Conservation (phyloP, 495 filamentous ascomycete genomes). For the Melanomma pulvis-pyrius region DNA sequence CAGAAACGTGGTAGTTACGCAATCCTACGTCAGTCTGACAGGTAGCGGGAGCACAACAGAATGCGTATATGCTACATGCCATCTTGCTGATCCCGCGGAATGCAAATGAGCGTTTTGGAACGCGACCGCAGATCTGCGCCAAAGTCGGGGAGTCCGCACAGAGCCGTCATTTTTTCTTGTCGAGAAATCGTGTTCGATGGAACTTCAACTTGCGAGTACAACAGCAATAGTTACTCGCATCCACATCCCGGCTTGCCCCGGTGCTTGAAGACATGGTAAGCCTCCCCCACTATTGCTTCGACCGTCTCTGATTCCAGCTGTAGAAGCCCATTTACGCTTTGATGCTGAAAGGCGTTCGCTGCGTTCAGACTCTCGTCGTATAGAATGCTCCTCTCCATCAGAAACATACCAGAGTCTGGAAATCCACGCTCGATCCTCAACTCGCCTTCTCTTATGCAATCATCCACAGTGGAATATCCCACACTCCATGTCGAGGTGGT, state of each 20-base stretch:
- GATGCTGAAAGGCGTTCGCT: conserved; percentile 13
- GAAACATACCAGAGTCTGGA: conserved; percentile 33
- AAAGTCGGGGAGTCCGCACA: too few relatives aligned
- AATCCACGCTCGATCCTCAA: conserved; percentile 34
- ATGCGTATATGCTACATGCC: too few relatives aligned
- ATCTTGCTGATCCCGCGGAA: too few relatives aligned
- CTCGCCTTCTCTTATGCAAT: conserved; percentile 38
- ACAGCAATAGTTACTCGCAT: conserved; percentile 3
- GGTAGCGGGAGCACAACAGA: too few relatives aligned
- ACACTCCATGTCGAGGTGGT: conserved; percentile 33
- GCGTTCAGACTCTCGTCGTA: conserved; percentile 34
- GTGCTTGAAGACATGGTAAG: conserved; percentile 28
- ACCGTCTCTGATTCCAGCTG: conserved; percentile 27
- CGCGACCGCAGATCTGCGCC: neutral
- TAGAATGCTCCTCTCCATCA: conserved; percentile 39
- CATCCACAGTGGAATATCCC: conserved; percentile 21
- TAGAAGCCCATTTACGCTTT: conserved; percentile 26
- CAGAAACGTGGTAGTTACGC: too few relatives aligned
- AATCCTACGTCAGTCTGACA: too few relatives aligned
- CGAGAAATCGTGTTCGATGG: neutral
- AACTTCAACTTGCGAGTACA: neutral
- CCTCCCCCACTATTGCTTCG: conserved; percentile 23
- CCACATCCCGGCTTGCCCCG: conserved; percentile 28
- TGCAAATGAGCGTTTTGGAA: neutral
- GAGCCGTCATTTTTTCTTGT: too few relatives aligned